Evolutionary conservation across 1,284 basidiomycete species (phyloP), one percentile per base, ranked within the genome.

Genomic region (Microbotryum scabiosae): DNA sequence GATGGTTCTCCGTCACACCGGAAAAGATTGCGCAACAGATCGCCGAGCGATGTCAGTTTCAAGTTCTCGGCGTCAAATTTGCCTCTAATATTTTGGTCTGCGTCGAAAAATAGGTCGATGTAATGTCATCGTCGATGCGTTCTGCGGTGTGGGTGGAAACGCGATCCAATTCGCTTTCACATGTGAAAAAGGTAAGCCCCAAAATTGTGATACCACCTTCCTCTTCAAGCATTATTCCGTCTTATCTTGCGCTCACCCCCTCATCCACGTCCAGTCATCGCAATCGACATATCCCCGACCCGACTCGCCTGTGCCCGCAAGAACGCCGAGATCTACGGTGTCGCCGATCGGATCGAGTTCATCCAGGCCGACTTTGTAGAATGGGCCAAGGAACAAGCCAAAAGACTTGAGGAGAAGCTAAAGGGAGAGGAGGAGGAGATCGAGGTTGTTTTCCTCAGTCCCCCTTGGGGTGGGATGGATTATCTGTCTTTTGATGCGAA

Each of bases 141-240:
- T 97, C 73, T 97, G 92, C 72, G 96, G 96, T 0, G 93, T 97
- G 0, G 96, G 96, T 10, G 96, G 96, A 4, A 99, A 99, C 71
- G 84, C 92, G 1, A 98, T 98, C 60, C 90, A 92, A 12, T 97
- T 98, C 76, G 96, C 96, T 1, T 84, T 87, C 73, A 96, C 92
- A 1, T 97, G 93, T 76, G 86, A 93, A 74, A 79, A 85, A 28
- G 70, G 73, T 71, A 51, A 58, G 70, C 36, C 3, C 47, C 14
- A 4, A 30, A 30, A 30, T 9, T 9, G 30, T 30, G 8, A 30
- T 30, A 2, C 30, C 30, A 9, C 8, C 30, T 30, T 30, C 8
- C 30, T 30, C 30, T 30, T 2, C 8, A 10, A 30, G 8, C 0
- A 30, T 1, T 41, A 28, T 2, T 23, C 30, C 18, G n/a, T 12